Conservation (phyloP, 257 asterid genomes). For the Striga asiatica region DNA sequence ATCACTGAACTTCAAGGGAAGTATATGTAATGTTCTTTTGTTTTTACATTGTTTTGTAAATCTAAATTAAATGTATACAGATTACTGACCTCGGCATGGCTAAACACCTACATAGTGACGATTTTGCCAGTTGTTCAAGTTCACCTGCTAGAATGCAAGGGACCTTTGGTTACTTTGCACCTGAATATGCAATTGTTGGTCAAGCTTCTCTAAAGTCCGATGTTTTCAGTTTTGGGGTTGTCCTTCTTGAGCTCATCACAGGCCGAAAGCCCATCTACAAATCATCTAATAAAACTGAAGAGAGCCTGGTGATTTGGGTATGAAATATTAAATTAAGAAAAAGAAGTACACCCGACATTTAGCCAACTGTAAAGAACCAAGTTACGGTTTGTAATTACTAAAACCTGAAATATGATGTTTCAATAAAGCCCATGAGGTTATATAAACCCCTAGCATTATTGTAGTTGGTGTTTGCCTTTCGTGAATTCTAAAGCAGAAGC, state of each 20-base stretch:
- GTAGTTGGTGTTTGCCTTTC: no score
- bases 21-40: background rate
- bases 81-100: slow-evolving; percentile 99
- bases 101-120: slow-evolving; percentile 67
- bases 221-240: slow-evolving; percentile 98
- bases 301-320: slow-evolving; percentile 98
- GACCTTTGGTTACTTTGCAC: slow-evolving; percentile 96
- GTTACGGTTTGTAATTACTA: background rate
- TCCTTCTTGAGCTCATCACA: slow-evolving; percentile 84
- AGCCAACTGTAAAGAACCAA: background rate
- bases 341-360: background rate
- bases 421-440: no score
- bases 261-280: slow-evolving; percentile 75
- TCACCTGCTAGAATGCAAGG: slow-evolving; percentile 98
- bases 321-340: background rate
- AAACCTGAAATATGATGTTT: no score
- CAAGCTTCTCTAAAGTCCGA: slow-evolving; percentile 83
- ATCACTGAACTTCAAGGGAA: no score
- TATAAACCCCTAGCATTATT: no score
- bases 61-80: slow-evolving; percentile 24
- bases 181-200: slow-evolving; percentile 82
- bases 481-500: no score
- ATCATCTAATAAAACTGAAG: slow-evolving; percentile 41
- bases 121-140: slow-evolving; percentile 53
- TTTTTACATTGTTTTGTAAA: background rate